Base-by-base conservation (phyloP, 2,329 filamentous ascomycete species). In the Dactylella cylindrospora region DNA sequence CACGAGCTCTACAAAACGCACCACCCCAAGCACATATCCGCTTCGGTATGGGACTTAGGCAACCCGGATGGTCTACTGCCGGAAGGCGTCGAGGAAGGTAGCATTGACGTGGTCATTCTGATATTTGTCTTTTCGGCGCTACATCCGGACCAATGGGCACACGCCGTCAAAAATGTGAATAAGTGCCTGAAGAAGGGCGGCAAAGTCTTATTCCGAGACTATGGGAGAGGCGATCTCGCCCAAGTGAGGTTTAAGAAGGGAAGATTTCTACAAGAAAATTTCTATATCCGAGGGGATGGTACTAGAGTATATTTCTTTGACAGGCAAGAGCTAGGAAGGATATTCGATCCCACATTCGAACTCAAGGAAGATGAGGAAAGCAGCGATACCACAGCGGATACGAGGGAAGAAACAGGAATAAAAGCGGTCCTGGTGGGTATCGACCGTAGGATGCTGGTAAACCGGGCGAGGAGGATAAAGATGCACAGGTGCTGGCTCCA, bases 401-500 rank as follows among this genome's bases (percentile, higher is more conserved):
- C 13, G 29, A 44, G 20, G 25, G 39, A 45, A 35, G 49, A 39
- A 40, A 52, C 39, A 9, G 65, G 67, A 28, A 68, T 73, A 43
- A 67, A 70, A 51, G 69, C 70, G 10, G 72, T 72, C 0, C 89
- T 97, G 68, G 81, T 97, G 28, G 93, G 85, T 20, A 80, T 91
- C 51, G 93, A 98, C 72, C 84, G 89, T 66, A 83, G 93, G 60
- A 79, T 98, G 76, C 79, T 98, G 51, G 89, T 98, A 52, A 98
- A 98, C 72, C 83, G 93, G 66, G 88, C 90, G 50, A 82, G 85
- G 70, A 86, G 90, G 74, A 77, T 95, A 41, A 98, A 97, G 76
- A 98, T 98, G 93, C 97, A 97, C 74, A 83, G 93, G 64, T 97
- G 91, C 76, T 98, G 93, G 90, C 82, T 94, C 72, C 88, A 94